Evolutionary conservation across 1,284 basidiomycete species (phyloP), one percentile per base, ranked within the genome.

Genomic region (Tilletia walkeri): DNA sequence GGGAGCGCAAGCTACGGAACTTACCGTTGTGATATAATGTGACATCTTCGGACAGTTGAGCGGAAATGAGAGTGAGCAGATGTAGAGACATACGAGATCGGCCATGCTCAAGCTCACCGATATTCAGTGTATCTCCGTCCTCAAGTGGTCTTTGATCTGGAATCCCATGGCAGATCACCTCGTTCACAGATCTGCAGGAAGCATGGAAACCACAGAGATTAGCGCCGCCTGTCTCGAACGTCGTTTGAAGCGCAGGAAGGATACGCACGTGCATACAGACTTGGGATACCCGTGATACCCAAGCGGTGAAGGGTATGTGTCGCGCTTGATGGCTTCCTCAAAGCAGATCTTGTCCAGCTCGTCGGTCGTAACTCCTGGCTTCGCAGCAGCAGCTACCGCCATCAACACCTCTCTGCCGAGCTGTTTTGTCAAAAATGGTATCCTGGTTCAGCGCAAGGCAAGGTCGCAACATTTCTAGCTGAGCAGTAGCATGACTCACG

Each of bases 231-330:
- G 9, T n/a, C 24, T 53, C 50, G 50, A 20, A 7, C 48, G 48
- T 14, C 50, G 12, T 10, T 53, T 30, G 20, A 30, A 9, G 56
- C 34, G 7, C 4, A 5, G 67, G 1, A 3, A 30, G 45, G n/a
- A 18, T 10, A 74, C 75, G 68, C 65, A 80, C 61, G 92, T 95
- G 90, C 96, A 99, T 65, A 97, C 89, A 59, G 93, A 96, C 87
- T 98, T 97, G 36, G 95, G 95, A 84, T 91, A 99, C 67, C 89
- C 88, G 74, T 91, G 89, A 85, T 99, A 99, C 82, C 94, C 94
- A 69, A 99, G 87, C 48, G 96, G 93, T 47, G 92, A 94, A 3
- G 96, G 96, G 85, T 99, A 99, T 61, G 92, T 90, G 79, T 93
- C 90, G 68, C 95, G 88, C 85, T 95, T 92, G 77, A 99, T 90